Percentiles rank a stretch among this genome's conserved stretches.
Evolutionary conservation across 1,284 basidiomycete species (phyloP).

Genomic region (Pisolithus thermaeus): DNA sequence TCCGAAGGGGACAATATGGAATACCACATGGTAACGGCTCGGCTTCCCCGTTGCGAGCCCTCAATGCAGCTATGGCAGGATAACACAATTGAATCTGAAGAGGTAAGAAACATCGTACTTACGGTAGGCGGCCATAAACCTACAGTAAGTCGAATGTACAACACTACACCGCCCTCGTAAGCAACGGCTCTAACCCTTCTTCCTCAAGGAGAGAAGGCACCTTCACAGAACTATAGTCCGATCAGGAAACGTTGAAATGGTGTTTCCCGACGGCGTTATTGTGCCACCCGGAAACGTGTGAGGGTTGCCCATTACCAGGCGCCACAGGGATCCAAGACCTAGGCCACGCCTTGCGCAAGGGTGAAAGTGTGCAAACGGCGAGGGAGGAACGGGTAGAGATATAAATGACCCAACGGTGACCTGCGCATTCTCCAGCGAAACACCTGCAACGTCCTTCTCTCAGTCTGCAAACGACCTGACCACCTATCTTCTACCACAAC

Average conservation of each 20-base stretch:
- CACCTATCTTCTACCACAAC: background rate
- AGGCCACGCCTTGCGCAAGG: background rate
- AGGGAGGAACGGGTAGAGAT: background rate
- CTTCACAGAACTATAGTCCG: background rate
- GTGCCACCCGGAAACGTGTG: background rate
- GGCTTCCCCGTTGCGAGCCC: too few species aligned
- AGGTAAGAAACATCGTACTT: background rate
- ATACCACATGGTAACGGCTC: too few species aligned
- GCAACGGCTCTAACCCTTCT: background rate
- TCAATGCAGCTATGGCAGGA: too few species aligned
- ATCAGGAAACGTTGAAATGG: constrained; percentile 1
- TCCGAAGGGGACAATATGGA: background rate
- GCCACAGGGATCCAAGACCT: background rate
- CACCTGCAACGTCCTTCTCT: background rate
- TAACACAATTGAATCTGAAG: background rate
- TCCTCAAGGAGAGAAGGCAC: background rate
- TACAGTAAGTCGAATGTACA: background rate
- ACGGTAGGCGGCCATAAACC: background rate
- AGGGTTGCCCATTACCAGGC: background rate
- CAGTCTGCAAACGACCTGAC: background rate
- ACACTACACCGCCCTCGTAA: background rate
- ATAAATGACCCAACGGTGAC: background rate
- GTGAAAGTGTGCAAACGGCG: background rate
- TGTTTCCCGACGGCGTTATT: background rate
- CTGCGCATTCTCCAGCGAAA: background rate